Evolutionary conservation across 2,329 filamentous ascomycete genomes (phyloP), one percentile per base, ranked within the genome.

Genomic region (Pseudogymnoascus sp.): DNA sequence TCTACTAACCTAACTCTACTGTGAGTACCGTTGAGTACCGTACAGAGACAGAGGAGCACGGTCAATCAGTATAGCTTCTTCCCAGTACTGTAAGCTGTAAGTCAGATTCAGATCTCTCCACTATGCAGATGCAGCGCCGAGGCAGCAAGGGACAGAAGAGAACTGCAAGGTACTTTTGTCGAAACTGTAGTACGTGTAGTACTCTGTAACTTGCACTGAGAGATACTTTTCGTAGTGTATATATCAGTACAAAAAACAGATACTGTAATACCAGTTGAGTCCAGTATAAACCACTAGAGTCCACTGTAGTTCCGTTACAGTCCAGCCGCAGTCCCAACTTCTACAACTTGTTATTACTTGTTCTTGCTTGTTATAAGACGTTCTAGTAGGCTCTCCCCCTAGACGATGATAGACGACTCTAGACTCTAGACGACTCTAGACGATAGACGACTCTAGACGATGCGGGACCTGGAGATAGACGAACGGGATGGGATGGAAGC

Each of bases 401-500:
- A 45, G 40, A 45, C 40, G 40, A 45, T 23, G 40, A 45, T 45
- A 45, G 40, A 45, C 40, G 40, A 23, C 18, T 45, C 29, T 45
- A 45, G 40, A 23, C 40, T 18, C 23, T 45, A 45, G 40, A 45
- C 40, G 40, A 45, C 23, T 45, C 29, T 45, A 45, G 40, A 23
- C 40, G 40, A 45, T 45, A 45, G 40, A 45, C 40, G 40, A 45
- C 23, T 8, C 21, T 45, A 45, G 40, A 45, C 40, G 40, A 45
- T 45, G 40, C 40, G 40, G 40, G 16, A 45, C 40, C 40, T 45
- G 40, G 40, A 45, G 40, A 45, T 45, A 45, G 40, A 45, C 40
- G 40, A 45, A 45, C 60, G 42, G 60, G 54, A 60, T 60, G 29
- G 29, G 54, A 1, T 61, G 60, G 36, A 42, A 42, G 60, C 26